Evolutionary conservation across 371 early-diverging fungal genomes (phyloP), one percentile per base, ranked within the genome.

Genomic region (Mortierella sp.): DNA sequence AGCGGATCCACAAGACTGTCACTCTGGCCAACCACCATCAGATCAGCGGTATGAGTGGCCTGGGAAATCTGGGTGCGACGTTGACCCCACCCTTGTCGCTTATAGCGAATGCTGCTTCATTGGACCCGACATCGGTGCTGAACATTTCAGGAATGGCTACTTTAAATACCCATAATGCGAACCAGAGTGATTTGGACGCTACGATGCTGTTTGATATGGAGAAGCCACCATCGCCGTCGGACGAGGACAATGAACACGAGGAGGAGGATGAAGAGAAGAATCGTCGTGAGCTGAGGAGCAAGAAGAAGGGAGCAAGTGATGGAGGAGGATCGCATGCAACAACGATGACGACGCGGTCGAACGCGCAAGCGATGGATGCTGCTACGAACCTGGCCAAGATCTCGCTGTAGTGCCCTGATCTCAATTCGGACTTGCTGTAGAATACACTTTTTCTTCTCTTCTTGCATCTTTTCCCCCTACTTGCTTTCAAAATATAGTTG

Each of bases 341-440:
- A 74, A 83, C 84, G 26, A 83, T 80, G 78, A 77, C 73, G 69
- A 83, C 84, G 13, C 72, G 84, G 48, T 83, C 84, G 24, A 83
- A 77, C 53, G 74, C 75, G 19, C 34, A 64, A 21, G 64, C 64
- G 21, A 21, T 83, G 61, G 84, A 83, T 69, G 75, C 83, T 9
- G 51, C 83, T 2, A 73, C 69, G 26, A 75, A 69, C 48, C 77
- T 83, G 21, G 84, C 76, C 64, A 73, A 73, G 59, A 81, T 81
- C 26, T 79, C 83, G 4, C 61, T 83, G 57, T 83, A 83, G 70
- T 48, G 37, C 1, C 6, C 0, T 53, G 53, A 24, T 24, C 3
- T 53, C 6, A 14, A 4, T 16, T 24, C 28, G 14, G 4, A 31
- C 2, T 59, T 28, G 28, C 28, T 59, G 59, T 59, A 59, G 31